phyloP scores from a whole-genome alignment of 345 rosid genomes.

The Populus simonii region DNA sequence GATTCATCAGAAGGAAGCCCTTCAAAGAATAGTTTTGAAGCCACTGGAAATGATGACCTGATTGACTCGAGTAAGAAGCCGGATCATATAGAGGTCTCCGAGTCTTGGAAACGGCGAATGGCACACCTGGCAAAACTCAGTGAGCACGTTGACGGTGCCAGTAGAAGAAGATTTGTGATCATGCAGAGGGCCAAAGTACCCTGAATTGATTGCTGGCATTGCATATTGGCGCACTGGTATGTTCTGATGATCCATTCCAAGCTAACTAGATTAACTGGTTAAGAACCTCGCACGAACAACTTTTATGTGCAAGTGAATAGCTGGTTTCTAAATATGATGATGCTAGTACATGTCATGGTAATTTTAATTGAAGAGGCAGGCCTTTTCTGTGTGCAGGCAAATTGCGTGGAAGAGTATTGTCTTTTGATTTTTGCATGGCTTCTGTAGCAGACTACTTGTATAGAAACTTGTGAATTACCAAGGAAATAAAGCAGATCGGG shows the following conservation, averaged over 20 bases:
- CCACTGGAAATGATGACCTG: slow-evolving; percentile 17
- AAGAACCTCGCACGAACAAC: too few species aligned
- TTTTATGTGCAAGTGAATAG: too few species aligned
- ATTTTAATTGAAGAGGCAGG: too few species aligned
- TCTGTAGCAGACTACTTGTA: too few species aligned
- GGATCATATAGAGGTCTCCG: slow-evolving; percentile 19
- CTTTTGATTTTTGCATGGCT: too few species aligned
- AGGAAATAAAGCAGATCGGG: too few species aligned
- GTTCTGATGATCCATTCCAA: background rate
- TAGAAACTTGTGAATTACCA: too few species aligned
- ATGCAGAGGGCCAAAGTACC: slow-evolving; percentile 50
- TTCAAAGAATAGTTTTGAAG: slow-evolving; percentile 12
- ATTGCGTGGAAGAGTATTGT: too few species aligned
- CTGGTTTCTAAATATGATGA: too few species aligned
- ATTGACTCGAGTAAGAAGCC: slow-evolving; percentile 20
- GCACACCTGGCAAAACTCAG: slow-evolving; percentile 50
- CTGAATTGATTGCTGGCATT: background rate
- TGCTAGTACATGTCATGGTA: too few species aligned
- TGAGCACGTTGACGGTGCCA: slow-evolving; percentile 42
- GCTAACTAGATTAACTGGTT: background rate
- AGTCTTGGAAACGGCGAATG: slow-evolving; percentile 62
- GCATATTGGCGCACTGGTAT: background rate
- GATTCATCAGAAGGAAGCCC: slow-evolving; percentile 24
- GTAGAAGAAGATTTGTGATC: slow-evolving; percentile 46
- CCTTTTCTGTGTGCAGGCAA: too few species aligned